These are phyloP conservation scores for Triglochin maritima DNA, from an alignment of 106 monocot species.

Conservation along the genomic window DNA sequence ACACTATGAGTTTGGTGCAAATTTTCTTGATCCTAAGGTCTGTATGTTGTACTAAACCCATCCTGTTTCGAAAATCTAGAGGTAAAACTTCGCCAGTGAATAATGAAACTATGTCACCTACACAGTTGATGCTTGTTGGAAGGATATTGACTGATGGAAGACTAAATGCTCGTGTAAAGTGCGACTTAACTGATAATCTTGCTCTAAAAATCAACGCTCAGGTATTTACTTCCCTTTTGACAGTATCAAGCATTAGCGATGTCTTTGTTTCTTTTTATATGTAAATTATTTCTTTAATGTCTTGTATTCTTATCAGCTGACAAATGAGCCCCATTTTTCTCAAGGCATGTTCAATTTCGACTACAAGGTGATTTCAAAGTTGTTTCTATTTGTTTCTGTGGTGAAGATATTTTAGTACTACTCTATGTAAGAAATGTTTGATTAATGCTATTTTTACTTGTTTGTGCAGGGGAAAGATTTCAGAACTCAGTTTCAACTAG, in stretches of 20 bases:
- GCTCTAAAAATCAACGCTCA: slow-evolving; percentile 87
- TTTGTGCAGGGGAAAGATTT: slow-evolving; percentile 68
- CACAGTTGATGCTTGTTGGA: slow-evolving; percentile 91
- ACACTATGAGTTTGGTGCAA: slow-evolving; percentile 97
- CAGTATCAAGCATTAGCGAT: neutral
- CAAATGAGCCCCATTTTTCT: slow-evolving; percentile 93
- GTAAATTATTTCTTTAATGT: neutral
- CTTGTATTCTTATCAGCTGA: slow-evolving; percentile 48
- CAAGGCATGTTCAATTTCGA: slow-evolving; percentile 99
- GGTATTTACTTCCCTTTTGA: slow-evolving; percentile 25
- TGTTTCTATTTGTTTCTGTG: neutral
- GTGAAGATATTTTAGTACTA: neutral
- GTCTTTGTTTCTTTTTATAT: neutral
- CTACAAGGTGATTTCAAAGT: slow-evolving; percentile 61
- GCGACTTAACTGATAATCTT: slow-evolving; percentile 91
- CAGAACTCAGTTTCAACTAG: slow-evolving; percentile 81
- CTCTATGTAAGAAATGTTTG: neutral
- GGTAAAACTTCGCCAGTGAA: neutral
- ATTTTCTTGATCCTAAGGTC: slow-evolving; percentile 94
- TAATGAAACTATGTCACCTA: neutral
- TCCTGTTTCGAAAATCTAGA: neutral
- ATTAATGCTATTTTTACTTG: neutral
- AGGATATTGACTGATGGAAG: slow-evolving; percentile 94
- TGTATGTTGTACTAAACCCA: neutral
- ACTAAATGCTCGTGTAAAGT: slow-evolving; percentile 90